A percentile compares a stretch with the other conserved stretches of the same genome.
Conservation (phyloP, 2,329 filamentous ascomycete genomes). For the Stagonosporopsis tanaceti region DNA sequence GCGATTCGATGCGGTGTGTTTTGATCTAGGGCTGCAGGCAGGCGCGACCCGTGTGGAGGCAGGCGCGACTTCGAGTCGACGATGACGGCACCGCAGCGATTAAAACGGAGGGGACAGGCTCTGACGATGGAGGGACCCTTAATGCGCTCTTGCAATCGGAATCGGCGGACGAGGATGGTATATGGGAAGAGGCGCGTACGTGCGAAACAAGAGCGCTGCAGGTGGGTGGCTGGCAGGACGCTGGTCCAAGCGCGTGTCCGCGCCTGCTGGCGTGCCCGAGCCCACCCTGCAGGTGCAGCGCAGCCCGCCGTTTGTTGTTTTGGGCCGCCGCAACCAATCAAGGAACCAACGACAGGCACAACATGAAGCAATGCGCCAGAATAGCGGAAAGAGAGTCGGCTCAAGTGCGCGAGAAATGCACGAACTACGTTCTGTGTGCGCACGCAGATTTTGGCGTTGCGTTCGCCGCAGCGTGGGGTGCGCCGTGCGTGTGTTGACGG, state of each 20-base stretch:
- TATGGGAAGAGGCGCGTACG: conserved; percentile 36
- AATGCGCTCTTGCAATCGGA: conserved; percentile 29
- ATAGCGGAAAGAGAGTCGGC: conserved; percentile 6
- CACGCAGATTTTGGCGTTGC: conserved; percentile 12
- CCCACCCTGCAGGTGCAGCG: conserved; percentile 10
- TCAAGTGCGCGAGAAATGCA: conserved; percentile 4
- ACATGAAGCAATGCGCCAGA: conserved; percentile 28
- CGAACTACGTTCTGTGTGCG: conserved; percentile 8
- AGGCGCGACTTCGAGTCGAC: conserved; percentile 17
- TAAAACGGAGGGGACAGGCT: conserved; percentile 13
- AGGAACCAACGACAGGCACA: conserved; percentile 13
- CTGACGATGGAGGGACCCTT: conserved; percentile 37
- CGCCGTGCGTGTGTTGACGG: neutral
- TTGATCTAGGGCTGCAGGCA: conserved; percentile 25
- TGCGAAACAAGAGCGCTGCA: conserved; percentile 3
- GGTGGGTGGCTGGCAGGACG: conserved; percentile 11
- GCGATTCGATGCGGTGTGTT: conserved; percentile 37
- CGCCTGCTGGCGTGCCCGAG: neutral
- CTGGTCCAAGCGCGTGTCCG: conserved; percentile 7
- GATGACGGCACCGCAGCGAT: conserved; percentile 25
- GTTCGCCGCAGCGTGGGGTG: conserved; percentile 8
- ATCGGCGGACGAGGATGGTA: conserved; percentile 40
- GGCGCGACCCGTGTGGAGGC: conserved; percentile 22
- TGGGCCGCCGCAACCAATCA: conserved; percentile 31
- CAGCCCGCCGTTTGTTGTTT: conserved; percentile 26